Conservation (phyloP, 441 rosid genomes). For the Populus hybrid region DNA sequence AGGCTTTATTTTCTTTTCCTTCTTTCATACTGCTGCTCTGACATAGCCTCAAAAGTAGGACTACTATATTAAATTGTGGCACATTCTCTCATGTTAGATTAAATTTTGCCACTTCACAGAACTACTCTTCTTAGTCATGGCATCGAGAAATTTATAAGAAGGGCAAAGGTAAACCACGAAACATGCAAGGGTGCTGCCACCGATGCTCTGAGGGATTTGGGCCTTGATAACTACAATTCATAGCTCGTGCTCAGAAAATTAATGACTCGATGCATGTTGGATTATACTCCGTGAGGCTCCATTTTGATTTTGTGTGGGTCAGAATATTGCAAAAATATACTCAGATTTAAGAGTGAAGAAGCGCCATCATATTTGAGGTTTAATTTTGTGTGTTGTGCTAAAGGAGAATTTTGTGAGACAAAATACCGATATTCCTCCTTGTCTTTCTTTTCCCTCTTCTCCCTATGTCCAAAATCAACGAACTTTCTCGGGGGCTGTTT, state of each 20-base stretch:
- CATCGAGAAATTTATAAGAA: conserved; percentile 66
- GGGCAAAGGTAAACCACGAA: conserved; percentile 69
- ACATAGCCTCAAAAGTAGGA: not conserved
- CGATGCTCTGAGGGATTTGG: conserved; percentile 91
- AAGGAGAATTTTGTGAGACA: too few species aligned
- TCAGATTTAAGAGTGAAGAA: not conserved
- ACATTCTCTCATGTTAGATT: not conserved
- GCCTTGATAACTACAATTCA: conserved; percentile 73
- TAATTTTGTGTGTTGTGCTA: not conserved
- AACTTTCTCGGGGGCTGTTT: not conserved
- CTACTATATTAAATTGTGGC: not conserved
- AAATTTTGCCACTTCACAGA: conserved; percentile 37
- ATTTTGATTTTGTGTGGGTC: not conserved
- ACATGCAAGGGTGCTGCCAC: conserved; percentile 76
- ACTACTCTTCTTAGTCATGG: conserved; percentile 64
- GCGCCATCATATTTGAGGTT: not conserved
- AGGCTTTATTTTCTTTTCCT: not conserved
- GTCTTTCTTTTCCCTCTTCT: not conserved
- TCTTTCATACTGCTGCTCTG: not conserved
- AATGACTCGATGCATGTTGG: not conserved
- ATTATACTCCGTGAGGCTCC: too few species aligned
- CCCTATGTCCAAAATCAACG: too few species aligned
- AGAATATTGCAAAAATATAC: not conserved
- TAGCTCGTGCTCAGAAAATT: conserved; percentile 20
- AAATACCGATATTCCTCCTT: not conserved